These are phyloP conservation scores for Alternaria sp. DNA, from an alignment of 2,329 filamentous ascomycete genomes.

Conservation along the genomic window DNA sequence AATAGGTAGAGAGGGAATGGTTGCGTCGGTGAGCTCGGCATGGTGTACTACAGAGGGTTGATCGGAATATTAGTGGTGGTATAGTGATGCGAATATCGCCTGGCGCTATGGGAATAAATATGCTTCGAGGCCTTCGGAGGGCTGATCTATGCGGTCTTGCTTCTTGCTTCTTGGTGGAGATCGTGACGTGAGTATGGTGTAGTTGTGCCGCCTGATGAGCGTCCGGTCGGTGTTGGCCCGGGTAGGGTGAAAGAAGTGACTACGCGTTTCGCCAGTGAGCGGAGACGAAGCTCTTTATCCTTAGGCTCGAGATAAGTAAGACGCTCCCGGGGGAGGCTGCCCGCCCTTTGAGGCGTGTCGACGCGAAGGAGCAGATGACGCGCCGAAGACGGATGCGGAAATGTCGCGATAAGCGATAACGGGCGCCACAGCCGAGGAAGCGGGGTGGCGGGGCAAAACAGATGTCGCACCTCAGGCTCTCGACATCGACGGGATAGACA, in stretches of 20 bases:
- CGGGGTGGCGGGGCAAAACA: conserved; percentile 12
- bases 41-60: neutral
- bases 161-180: neutral
- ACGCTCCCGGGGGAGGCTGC: neutral
- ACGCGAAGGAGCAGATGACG: conserved; percentile 29
- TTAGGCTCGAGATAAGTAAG: neutral
- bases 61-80: neutral
- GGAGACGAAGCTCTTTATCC: neutral
- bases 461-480: conserved; percentile 2
- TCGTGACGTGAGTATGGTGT: neutral
- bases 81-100: neutral
- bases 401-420: conserved; percentile 31
- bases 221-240: neutral
- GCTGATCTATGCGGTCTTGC: neutral
- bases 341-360: conserved; percentile 15
- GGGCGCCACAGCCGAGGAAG: conserved; percentile 29
- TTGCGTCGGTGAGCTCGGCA: conserved; percentile 32
- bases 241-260: neutral
- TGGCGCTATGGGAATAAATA: neutral
- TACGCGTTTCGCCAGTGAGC: neutral
- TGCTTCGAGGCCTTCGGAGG: neutral
- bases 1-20: conserved; percentile 53
- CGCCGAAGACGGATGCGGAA: conserved; percentile 12
- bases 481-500: neutral
- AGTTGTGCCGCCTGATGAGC: neutral